Evolutionary conservation across 768 basidiomycete genomes (phyloP).

Genomic region (Suillus ampliporus): DNA sequence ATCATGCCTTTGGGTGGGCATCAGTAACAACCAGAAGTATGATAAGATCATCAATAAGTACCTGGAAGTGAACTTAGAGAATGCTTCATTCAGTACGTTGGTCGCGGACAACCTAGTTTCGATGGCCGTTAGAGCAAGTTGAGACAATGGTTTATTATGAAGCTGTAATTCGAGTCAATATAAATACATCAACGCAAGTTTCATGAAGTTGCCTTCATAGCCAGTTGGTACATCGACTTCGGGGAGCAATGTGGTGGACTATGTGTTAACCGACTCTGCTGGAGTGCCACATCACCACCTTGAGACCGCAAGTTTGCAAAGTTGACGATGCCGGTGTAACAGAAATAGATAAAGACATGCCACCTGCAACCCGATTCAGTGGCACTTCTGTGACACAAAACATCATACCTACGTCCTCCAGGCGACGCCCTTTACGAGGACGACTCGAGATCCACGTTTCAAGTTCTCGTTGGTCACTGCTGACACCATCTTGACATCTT

Average conservation of each 20-base stretch:
- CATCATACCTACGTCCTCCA: conserved; percentile 12
- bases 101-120: not conserved
- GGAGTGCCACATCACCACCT: not conserved
- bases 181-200: not conserved
- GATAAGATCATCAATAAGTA: not conserved
- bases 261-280: not conserved
- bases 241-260: conserved; percentile 24
- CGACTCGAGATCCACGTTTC: not conserved
- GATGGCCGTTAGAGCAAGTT: conserved; percentile 13
- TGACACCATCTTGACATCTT: not conserved
- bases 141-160: conserved; percentile 4
- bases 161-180: conserved; percentile 5
- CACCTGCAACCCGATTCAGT: conserved; percentile 7
- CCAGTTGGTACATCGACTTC: conserved; percentile 33
- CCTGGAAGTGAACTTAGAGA: conserved; percentile 17
- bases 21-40: not conserved
- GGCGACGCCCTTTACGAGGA: conserved; percentile 15
- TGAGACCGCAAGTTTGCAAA: conserved; percentile 15
- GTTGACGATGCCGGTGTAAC: conserved; percentile 13
- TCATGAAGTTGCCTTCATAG: conserved; percentile 20
- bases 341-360: conserved; percentile 15
- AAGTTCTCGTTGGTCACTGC: not conserved
- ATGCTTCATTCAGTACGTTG: conserved; percentile 18
- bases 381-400: not conserved
- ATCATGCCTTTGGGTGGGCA: conserved; percentile 9